Percentiles rank a stretch among this genome's conserved stretches.
These are phyloP conservation scores for Hypoxylon sp. DNA, from an alignment of 2,329 filamentous ascomycete genomes.

Conservation along the genomic window DNA sequence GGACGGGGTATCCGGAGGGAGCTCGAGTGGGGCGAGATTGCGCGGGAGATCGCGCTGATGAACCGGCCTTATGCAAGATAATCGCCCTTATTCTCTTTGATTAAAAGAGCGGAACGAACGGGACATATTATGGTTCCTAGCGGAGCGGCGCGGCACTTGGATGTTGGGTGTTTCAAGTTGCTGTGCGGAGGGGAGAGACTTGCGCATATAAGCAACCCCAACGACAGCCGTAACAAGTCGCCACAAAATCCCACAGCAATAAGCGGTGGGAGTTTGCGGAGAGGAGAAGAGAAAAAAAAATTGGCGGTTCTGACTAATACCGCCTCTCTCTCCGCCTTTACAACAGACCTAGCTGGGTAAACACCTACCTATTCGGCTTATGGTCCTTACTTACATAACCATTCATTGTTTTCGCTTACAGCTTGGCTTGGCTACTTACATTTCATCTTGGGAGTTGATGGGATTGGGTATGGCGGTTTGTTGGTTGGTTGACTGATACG, in stretches of 20 bases:
- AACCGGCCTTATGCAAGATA: constrained; percentile 90
- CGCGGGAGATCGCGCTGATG: constrained; percentile 93
- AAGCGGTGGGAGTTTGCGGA: background rate
- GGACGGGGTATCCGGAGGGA: constrained; percentile 74
- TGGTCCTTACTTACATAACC: constrained; percentile 25
- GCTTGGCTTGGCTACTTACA: constrained; percentile 8
- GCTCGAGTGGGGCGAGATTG: constrained; percentile 90
- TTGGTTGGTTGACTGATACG: background rate
- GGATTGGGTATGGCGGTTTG: constrained; percentile 1
- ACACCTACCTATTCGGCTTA: background rate
- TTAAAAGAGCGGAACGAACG: background rate
- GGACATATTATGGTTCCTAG: background rate
- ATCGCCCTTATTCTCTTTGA: constrained; percentile 26
- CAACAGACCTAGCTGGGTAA: background rate
- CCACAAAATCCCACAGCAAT: background rate
- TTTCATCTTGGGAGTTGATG: constrained; percentile 28
- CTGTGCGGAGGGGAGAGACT: background rate
- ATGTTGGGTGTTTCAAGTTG: background rate
- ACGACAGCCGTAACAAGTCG: background rate
- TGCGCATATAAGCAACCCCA: background rate
- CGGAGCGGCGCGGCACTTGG: background rate
- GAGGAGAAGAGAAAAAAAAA: background rate
- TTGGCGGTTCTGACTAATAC: background rate
- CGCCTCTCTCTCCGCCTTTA: background rate
- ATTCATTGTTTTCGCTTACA: constrained; percentile 1